Percentiles rank a stretch among this genome's conserved stretches.
These are phyloP conservation scores for Colletotrichum theobromicola DNA, from an alignment of 2,329 filamentous ascomycete species.

Conservation along the genomic window DNA sequence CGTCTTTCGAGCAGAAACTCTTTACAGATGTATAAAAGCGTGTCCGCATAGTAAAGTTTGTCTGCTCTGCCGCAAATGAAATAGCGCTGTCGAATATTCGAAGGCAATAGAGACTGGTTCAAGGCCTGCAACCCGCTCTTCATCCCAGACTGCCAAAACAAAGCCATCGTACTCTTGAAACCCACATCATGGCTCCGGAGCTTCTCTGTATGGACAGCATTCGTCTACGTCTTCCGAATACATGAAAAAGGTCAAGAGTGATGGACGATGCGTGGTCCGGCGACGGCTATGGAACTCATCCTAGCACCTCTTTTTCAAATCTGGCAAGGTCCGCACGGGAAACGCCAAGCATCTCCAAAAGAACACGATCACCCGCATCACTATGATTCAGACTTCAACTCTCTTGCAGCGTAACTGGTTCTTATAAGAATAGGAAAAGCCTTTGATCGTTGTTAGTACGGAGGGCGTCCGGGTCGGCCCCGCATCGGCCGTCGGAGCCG, in stretches of 20 bases:
- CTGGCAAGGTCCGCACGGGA: background rate
- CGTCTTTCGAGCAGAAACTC: background rate
- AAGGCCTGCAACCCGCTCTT: background rate
- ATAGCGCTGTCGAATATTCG: too few species aligned
- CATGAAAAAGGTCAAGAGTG: fast-evolving
- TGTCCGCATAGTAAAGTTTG: background rate
- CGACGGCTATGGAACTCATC: background rate
- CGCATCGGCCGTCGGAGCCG: background rate
- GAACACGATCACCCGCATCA: too few species aligned
- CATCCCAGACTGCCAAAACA: background rate
- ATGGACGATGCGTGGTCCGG: background rate
- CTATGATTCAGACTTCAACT: too few species aligned
- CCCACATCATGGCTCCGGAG: fast-evolving
- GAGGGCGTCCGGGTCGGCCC: background rate
- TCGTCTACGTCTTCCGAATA: background rate
- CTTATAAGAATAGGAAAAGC: background rate
- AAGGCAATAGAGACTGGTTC: background rate
- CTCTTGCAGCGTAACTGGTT: too few species aligned
- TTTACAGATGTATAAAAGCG: background rate
- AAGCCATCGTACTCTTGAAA: background rate
- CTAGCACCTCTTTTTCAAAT: background rate
- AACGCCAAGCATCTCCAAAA: background rate
- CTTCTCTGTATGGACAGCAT: background rate
- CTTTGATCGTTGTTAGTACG: background rate
- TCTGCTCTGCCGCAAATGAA: background rate